phyloP scores from a whole-genome alignment of 805 yeast species.

The Komagataella kurtzmanii region DNA sequence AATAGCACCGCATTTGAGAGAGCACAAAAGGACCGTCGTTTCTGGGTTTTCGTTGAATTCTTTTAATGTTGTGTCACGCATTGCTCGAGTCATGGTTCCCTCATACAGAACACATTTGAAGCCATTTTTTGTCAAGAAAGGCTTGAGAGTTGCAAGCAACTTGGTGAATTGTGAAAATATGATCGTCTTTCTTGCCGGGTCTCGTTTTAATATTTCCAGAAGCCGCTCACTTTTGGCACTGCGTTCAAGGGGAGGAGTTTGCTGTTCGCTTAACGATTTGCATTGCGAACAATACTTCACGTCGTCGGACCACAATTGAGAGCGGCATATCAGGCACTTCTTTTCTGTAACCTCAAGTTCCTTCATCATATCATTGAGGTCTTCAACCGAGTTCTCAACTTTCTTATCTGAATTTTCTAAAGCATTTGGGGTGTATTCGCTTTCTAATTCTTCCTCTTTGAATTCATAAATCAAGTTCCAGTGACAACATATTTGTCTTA shows the following conservation, averaged over 20 bases:
- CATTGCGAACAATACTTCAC: constrained; percentile 7
- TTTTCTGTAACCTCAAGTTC: constrained; percentile 10
- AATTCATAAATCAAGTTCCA: constrained; percentile 9
- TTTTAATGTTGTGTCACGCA: constrained; percentile 17
- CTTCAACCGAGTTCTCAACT: constrained; percentile 8
- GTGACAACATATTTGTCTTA: constrained; percentile 24
- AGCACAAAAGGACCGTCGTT: constrained; percentile 22
- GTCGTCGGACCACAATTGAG: constrained; percentile 4
- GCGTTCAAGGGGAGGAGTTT: constrained; percentile 1
- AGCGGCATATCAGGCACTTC: constrained; percentile 12
- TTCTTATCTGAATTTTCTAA: neutral
- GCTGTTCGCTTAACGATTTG: constrained; percentile 3
- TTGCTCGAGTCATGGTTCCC: constrained; percentile 18
- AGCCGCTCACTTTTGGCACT: constrained; percentile 23
- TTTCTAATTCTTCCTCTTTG: constrained; percentile 5
- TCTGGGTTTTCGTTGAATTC: constrained; percentile 15
- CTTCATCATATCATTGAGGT: constrained; percentile 9
- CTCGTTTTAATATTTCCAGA: constrained; percentile 17
- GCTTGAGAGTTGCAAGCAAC: constrained; percentile 17
- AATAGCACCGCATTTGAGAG: constrained; percentile 28
- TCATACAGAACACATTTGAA: constrained; percentile 19
- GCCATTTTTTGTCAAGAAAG: constrained; percentile 15
- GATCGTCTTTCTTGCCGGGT: constrained; percentile 25
- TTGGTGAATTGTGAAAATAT: constrained; percentile 29
- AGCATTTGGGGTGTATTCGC: constrained; percentile 2